phyloP scores from a whole-genome alignment of 768 basidiomycete species.

The Dentipellis fragilis region DNA sequence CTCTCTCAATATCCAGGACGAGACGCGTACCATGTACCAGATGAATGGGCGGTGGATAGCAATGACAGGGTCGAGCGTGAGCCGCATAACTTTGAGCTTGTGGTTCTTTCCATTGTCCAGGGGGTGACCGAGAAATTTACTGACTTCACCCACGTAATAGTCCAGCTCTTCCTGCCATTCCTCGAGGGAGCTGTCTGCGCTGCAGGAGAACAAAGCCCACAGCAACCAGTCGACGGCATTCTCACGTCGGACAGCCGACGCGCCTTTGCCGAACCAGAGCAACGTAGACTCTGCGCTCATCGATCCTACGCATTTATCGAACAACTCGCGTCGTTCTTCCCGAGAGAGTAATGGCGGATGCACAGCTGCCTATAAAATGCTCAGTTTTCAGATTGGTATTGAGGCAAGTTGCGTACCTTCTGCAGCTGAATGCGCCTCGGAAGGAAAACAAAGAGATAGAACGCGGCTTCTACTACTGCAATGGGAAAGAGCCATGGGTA shows the following conservation, averaged over 20 bases:
- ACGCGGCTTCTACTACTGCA: conserved; percentile 34
- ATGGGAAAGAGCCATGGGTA: conserved; percentile 23
- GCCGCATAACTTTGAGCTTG: conserved; percentile 34
- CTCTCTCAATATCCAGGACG: neutral
- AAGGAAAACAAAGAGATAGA: conserved; percentile 40
- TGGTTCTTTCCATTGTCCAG: conserved; percentile 31
- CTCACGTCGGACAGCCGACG: conserved; percentile 26
- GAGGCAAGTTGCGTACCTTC: conserved; percentile 26
- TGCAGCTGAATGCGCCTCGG: conserved; percentile 38
- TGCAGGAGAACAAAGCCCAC: conserved; percentile 49
- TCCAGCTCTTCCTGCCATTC: conserved; percentile 44
- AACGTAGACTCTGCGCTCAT: conserved; percentile 22
- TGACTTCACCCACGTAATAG: conserved; percentile 32
- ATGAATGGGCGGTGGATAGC: conserved; percentile 48
- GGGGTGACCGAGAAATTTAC: conserved; percentile 28
- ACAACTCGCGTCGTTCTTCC: conserved; percentile 35
- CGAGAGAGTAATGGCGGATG: conserved; percentile 30
- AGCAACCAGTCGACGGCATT: conserved; percentile 55
- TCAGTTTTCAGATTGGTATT: conserved; percentile 17
- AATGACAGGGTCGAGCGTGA: conserved; percentile 47
- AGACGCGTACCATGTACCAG: conserved; percentile 45
- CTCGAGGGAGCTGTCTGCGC: conserved; percentile 19
- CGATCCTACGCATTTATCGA: conserved; percentile 31
- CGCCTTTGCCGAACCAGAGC: conserved; percentile 43
- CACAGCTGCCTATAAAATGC: conserved; percentile 17